A percentile compares a stretch with the other conserved stretches of the same genome.
Evolutionary conservation across 148 eudicot species (phyloP).

Genomic region (Rhododendron vialii): DNA sequence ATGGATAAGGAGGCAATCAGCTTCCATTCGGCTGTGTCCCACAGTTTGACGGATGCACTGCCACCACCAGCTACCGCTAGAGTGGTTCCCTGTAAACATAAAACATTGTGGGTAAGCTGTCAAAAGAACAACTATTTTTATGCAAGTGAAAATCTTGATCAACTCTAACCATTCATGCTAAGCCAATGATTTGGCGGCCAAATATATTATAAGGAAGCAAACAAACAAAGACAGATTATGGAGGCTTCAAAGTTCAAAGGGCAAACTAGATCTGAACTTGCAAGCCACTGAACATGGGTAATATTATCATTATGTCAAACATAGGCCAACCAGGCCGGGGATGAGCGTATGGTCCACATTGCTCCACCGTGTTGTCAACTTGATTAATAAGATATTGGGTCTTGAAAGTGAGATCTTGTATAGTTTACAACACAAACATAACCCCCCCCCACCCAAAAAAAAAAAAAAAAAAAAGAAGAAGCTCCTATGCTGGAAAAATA

Average conservation of each 20-base stretch:
- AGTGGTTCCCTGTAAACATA: conserved; percentile 61
- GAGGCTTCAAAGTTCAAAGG: not conserved
- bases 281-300: not conserved
- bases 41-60: conserved; percentile 85
- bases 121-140: not conserved
- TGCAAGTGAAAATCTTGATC: not conserved
- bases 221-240: not conserved
- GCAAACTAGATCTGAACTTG: not conserved
- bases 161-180: not conserved
- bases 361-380: not conserved
- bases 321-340: not conserved
- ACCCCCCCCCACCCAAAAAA: no score
- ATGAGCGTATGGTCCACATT: not conserved
- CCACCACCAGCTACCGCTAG: conserved; percentile 97
- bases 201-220: not conserved
- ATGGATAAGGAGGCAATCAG: conserved; percentile 57
- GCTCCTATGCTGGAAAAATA: not conserved
- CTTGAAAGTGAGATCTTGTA: not conserved
- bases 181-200: not conserved
- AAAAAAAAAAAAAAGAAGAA: not conserved
- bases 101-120: not conserved
- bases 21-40: conserved; percentile 93
- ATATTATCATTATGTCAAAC: not conserved
- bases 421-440: not conserved
- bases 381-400: not conserved